Conservation (phyloP, 495 filamentous ascomycete species). For the Aspergillus sclerotiicarbonarius region DNA sequence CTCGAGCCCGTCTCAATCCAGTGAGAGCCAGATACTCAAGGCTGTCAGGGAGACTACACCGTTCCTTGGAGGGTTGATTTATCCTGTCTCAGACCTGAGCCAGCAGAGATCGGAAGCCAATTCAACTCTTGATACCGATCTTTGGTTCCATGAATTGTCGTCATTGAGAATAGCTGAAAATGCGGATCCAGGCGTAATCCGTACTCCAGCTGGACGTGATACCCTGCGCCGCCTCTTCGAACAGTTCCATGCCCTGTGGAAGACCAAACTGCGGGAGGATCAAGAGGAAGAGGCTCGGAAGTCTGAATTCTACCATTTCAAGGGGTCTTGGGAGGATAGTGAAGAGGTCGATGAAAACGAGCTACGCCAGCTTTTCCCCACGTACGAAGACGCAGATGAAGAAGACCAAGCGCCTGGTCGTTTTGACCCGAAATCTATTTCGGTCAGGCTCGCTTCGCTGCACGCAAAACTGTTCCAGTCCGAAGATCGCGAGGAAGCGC, state of each 20-base stretch:
- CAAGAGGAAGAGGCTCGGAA: slow-evolving; percentile 68
- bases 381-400: slow-evolving; percentile 55
- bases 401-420: slow-evolving; percentile 24
- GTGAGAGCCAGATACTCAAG: slow-evolving; percentile 27
- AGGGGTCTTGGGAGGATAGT: slow-evolving; percentile 68
- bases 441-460: slow-evolving; percentile 49
- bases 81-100: slow-evolving; percentile 22
- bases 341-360: slow-evolving; percentile 77
- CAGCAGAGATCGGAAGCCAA: slow-evolving; percentile 15
- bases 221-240: slow-evolving; percentile 55
- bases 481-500: slow-evolving; percentile 25
- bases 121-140: slow-evolving; percentile 43
- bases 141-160: slow-evolving; percentile 45
- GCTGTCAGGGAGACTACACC: slow-evolving; percentile 55
- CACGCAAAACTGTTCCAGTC: slow-evolving; percentile 51
- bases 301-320: slow-evolving; percentile 75
- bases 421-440: slow-evolving; percentile 44
- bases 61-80: slow-evolving; percentile 56
- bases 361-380: slow-evolving; percentile 76
- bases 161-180: slow-evolving; percentile 35
- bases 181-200: slow-evolving; percentile 34
- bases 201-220: slow-evolving; percentile 26
- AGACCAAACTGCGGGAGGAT: slow-evolving; percentile 65
- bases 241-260: slow-evolving; percentile 75
- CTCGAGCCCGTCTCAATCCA: slow-evolving; percentile 24